Percentiles rank a stretch among this genome's conserved stretches.
These are phyloP conservation scores for Suhomyces terraborum DNA, from an alignment of 1,139 yeast species.

Conservation along the genomic window DNA sequence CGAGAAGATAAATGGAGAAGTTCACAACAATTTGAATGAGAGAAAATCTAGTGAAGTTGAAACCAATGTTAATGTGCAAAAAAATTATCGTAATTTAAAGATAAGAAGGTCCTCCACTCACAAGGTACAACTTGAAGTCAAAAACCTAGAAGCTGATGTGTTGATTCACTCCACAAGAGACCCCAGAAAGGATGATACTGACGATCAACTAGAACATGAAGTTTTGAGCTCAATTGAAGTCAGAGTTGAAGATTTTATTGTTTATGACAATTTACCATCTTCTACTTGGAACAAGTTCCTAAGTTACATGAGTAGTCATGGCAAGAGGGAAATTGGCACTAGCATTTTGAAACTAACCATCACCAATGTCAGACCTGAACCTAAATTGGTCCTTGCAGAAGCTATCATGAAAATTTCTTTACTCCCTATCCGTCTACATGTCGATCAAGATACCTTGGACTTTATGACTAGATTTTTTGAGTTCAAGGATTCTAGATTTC, in stretches of 20 bases:
- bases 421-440: constrained; percentile 76
- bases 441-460: constrained; percentile 92
- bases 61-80: constrained; percentile 26
- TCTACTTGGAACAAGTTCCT: constrained; percentile 91
- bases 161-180: constrained; percentile 51
- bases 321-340: constrained; percentile 70
- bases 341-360: constrained; percentile 60
- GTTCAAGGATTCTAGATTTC: constrained; percentile 73
- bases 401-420: constrained; percentile 55
- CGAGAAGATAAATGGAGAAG: constrained; percentile 51
- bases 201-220: constrained; percentile 36
- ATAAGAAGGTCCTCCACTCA: constrained; percentile 66
- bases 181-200: constrained; percentile 37
- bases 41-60: not conserved
- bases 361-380: constrained; percentile 66
- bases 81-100: constrained; percentile 47
- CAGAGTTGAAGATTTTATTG: constrained; percentile 54
- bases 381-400: constrained; percentile 69
- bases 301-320: constrained; percentile 66
- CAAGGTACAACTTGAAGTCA: constrained; percentile 62
- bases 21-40: constrained; percentile 28
- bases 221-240: constrained; percentile 50
- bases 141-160: constrained; percentile 52
- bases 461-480: constrained; percentile 78
- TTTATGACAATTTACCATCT: constrained; percentile 77